Evolutionary conservation across 768 basidiomycete species (phyloP), one percentile per base, ranked within the genome.

Genomic region (Rubroboletus satanas): DNA sequence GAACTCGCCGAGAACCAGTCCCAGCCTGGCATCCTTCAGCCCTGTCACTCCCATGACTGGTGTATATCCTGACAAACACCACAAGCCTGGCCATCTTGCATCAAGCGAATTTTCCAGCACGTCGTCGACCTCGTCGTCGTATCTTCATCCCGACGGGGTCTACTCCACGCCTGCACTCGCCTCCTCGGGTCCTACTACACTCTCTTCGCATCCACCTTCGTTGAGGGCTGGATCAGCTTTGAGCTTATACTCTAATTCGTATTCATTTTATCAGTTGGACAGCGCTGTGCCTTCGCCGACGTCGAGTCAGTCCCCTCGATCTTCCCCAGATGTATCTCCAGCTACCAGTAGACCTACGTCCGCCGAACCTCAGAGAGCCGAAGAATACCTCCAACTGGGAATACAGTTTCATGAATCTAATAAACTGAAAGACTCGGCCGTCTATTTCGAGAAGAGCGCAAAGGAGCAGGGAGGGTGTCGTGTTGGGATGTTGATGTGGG

Each of bases 401-500:
- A 93, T 93, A 58, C 77, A 79, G 59, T 82, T 83, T 65, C 90
- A 93, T 62, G 86, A 91, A 69, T 81, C 83, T 31, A 85, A 90
- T 66, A 77, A 82, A 41, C 74, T 93, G 5, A 65, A 67, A 43
- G 87, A 89, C 62, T 85, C 86, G 11, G 90, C 88, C 0, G 65
- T 68, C 26, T 90, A 77, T 68, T 92, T 93, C 66, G 90, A 93
- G 73, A 80, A 79, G 71, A 83, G 85, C 44, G 90, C 90, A 11
- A 88, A 76, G 50, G 75, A 82, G 56, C 73, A 77, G 48, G 92
- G 92, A 1, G 93, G 91, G 2, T 93, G 88, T 64, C 87, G 87
- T 2, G 84, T 91, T 5, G 93, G 93, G 17, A 94, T 93, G 91
- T 71, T 95, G 55, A 92, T 96, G 89, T 94, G 88, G 81, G 93